phyloP scores from a whole-genome alignment of 495 filamentous ascomycete species.

The Annulohypoxylon bovei region DNA sequence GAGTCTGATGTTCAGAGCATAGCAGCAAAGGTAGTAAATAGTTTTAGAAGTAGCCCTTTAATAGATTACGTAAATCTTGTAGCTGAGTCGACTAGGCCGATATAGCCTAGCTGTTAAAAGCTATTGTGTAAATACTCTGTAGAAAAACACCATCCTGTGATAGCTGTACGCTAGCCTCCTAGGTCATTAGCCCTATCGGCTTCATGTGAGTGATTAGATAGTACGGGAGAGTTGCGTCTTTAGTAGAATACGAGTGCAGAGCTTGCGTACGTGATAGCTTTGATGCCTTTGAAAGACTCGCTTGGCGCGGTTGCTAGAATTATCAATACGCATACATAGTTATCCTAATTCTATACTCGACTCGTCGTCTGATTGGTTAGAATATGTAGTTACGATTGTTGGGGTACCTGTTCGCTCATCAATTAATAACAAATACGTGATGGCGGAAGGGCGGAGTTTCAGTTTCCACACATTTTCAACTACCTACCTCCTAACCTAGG shows the following conservation, averaged over 20 bases:
- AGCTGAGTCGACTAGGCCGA: neutral
- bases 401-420: neutral
- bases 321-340: slow-evolving; percentile 2
- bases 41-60: neutral
- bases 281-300: slow-evolving; percentile 2
- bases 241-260: neutral
- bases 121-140: neutral
- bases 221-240: neutral
- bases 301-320: slow-evolving; percentile 2
- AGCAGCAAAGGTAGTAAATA: neutral
- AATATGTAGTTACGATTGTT: neutral
- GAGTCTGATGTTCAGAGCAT: neutral
- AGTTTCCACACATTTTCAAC: neutral
- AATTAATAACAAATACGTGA: neutral
- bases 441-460: neutral
- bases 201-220: slow-evolving; percentile 1
- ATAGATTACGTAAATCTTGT: neutral
- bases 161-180: neutral
- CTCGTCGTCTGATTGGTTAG: slow-evolving; percentile 10
- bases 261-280: slow-evolving; percentile 1
- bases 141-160: neutral
- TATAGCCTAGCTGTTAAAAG: neutral
- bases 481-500: slow-evolving; percentile 3
- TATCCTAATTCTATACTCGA: neutral
- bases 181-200: slow-evolving; percentile 1